Base-by-base conservation (phyloP, 2,329 filamentous ascomycete species). In the Sarocladium strictum region DNA sequence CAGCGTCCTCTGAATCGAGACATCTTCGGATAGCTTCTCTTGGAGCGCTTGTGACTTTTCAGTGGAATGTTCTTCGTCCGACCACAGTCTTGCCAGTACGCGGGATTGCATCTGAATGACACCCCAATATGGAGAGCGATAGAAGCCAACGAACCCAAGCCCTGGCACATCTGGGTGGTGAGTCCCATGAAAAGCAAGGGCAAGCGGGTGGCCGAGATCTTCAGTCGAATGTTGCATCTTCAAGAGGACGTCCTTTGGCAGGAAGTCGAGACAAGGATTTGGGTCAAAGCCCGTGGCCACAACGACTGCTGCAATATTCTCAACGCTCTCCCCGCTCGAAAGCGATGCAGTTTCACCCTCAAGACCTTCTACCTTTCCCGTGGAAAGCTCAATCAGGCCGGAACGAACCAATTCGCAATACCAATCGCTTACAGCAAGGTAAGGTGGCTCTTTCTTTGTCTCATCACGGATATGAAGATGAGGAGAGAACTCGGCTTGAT, bases 31-130 rank as follows among this genome's bases (percentile, higher is more conserved):
- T 11, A 83, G 65, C 3, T 79, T 77, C 1, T 65, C 60, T 9
- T 62, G 54, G 3, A 81, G 62, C 0, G 61, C 55, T 21, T 53
- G 26, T 21, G 15, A 11, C 17, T 53, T 17, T 12, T 38, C 33
- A 4, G 33, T 4, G 0, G 62, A 32, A 0, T 59, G 53, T 3
- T 62, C 58, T 2, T 62, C 54, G 1, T 66, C 60, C 1, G 67
- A 68, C 86, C 88, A 92, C 11, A 82, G 65, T 12, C 77, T 67
- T 0, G 84, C 76, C 5, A 92, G 71, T 58, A 88, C 78, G 1
- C 86, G 80, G 2, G 89, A 85, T 69, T 95, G 90, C 86, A 91
- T 89, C 67, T 94, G 89, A 78, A 93, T 90, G 0, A 91, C 84
- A 1, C 87, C 87, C 90, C 90, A 95, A 66, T 90, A 94, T 0